These are phyloP conservation scores for Vitis amurensis DNA, from an alignment of 164 flowering plant genomes.

Conservation along the genomic window DNA sequence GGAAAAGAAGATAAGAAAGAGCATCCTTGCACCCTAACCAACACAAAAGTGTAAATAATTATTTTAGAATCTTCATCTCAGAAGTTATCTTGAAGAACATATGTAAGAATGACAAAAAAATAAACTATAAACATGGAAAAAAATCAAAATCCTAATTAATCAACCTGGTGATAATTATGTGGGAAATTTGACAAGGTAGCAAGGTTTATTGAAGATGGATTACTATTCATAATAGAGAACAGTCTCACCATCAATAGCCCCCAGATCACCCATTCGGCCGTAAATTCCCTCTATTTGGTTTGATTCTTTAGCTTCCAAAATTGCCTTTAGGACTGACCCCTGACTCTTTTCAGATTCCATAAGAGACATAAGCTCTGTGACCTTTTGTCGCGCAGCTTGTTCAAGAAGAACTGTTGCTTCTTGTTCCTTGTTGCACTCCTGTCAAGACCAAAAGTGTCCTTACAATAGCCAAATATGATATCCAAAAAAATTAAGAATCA, in stretches of 20 bases:
- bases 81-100: no score
- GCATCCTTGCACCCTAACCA: no score
- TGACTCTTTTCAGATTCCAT: slow-evolving; percentile 88
- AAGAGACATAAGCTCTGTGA: slow-evolving; percentile 69
- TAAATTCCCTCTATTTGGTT: slow-evolving; percentile 79
- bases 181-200: no score
- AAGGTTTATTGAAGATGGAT: not conserved
- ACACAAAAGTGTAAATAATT: no score
- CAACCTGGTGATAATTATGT: not conserved
- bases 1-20: no score
- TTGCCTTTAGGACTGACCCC: slow-evolving; percentile 84
- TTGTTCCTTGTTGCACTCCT: slow-evolving; percentile 74
- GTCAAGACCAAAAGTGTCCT: slow-evolving; percentile 14
- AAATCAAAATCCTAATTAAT: not conserved
- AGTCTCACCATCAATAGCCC: slow-evolving; percentile 89
- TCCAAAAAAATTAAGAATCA: not conserved
- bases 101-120: not conserved
- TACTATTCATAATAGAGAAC: not conserved
- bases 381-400: slow-evolving; percentile 90
- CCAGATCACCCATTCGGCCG: slow-evolving; percentile 96
- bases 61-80: no score
- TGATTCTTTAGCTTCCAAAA: slow-evolving; percentile 76
- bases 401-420: slow-evolving; percentile 73
- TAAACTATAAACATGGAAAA: not conserved
- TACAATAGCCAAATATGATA: slow-evolving; percentile 1